phyloP scores from a whole-genome alignment of 768 basidiomycete genomes.

The Phlebiopsis flavidoalba region DNA sequence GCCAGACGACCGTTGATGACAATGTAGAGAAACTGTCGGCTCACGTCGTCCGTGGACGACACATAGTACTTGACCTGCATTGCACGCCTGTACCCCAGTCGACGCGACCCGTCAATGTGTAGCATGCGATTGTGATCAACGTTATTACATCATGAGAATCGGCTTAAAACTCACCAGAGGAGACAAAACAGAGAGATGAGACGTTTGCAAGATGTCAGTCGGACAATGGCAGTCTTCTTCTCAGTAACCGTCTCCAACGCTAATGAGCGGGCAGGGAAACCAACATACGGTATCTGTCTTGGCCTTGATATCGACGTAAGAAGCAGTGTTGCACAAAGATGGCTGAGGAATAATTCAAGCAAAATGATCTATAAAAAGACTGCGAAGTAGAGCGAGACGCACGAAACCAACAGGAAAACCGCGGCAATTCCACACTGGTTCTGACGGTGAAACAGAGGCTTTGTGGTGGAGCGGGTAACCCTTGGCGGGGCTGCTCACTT shows the following conservation, averaged over 20 bases:
- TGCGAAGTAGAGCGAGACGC: no score
- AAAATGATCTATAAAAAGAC: no score
- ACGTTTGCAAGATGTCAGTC: constrained; percentile 92
- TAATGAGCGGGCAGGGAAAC: constrained; percentile 84
- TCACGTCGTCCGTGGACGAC: constrained; percentile 85
- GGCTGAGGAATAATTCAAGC: no score
- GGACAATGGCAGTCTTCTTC: constrained; percentile 90
- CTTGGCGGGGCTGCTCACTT: no score
- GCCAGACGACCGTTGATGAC: constrained; percentile 94
- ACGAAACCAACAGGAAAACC: no score
- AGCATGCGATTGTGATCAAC: constrained; percentile 42
- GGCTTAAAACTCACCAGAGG: constrained; percentile 60
- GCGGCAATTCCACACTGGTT: no score
- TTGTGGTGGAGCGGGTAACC: no score
- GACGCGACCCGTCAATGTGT: constrained; percentile 92
- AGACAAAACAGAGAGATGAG: constrained; percentile 89
- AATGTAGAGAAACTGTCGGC: constrained; percentile 97
- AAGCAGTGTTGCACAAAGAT: constrained; percentile 85
- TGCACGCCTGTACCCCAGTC: constrained; percentile 99
- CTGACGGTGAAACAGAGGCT: no score
- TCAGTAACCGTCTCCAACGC: constrained; percentile 87
- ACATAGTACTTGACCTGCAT: constrained; percentile 93
- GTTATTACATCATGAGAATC: neutral
- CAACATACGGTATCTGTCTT: constrained; percentile 99
- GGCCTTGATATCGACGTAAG: constrained; percentile 94